phyloP scores from a whole-genome alignment of 2,329 filamentous ascomycete species.

The Trichoderma sp. region DNA sequence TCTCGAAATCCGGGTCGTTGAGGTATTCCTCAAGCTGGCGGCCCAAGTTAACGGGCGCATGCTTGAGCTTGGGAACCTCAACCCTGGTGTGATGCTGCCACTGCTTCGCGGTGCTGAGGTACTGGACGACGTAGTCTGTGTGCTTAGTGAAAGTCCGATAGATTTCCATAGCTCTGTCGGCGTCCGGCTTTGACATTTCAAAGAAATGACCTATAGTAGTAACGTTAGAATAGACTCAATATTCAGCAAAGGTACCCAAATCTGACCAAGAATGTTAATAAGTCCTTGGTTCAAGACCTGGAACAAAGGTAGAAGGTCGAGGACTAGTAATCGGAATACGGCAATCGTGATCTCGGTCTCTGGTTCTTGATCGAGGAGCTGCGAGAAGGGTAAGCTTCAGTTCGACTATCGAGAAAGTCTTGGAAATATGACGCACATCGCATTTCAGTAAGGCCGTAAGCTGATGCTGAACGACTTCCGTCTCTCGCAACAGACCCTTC shows the following conservation, averaged over 20 bases:
- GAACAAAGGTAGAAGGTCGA: slow-evolving; percentile 87
- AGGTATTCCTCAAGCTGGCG: slow-evolving; percentile 92
- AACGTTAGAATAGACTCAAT: neutral
- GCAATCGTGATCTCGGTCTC: slow-evolving; percentile 97
- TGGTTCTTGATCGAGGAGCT: slow-evolving; percentile 83
- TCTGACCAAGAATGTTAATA: slow-evolving; percentile 88
- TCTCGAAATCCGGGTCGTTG: slow-evolving; percentile 90
- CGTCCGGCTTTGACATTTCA: slow-evolving; percentile 93
- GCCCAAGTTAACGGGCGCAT: slow-evolving; percentile 88
- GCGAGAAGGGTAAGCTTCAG: slow-evolving; percentile 15
- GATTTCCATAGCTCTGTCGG: slow-evolving; percentile 84
- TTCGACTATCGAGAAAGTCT: neutral
- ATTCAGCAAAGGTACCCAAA: neutral
- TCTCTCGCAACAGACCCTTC: slow-evolving; percentile 88
- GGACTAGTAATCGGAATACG: slow-evolving; percentile 84
- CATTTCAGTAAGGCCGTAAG: slow-evolving; percentile 83
- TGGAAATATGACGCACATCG: slow-evolving; percentile 60
- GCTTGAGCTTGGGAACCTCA: slow-evolving; percentile 94
- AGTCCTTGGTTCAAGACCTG: slow-evolving; percentile 95
- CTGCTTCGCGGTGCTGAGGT: slow-evolving; percentile 80
- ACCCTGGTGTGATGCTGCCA: slow-evolving; percentile 90
- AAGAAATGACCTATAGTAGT: slow-evolving; percentile 78
- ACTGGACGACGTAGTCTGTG: slow-evolving; percentile 90
- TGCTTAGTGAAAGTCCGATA: slow-evolving; percentile 91
- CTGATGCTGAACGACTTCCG: slow-evolving; percentile 85